Evolutionary conservation across 768 basidiomycete genomes (phyloP), one percentile per base, ranked within the genome.

Genomic region (Pholiota conissans): DNA sequence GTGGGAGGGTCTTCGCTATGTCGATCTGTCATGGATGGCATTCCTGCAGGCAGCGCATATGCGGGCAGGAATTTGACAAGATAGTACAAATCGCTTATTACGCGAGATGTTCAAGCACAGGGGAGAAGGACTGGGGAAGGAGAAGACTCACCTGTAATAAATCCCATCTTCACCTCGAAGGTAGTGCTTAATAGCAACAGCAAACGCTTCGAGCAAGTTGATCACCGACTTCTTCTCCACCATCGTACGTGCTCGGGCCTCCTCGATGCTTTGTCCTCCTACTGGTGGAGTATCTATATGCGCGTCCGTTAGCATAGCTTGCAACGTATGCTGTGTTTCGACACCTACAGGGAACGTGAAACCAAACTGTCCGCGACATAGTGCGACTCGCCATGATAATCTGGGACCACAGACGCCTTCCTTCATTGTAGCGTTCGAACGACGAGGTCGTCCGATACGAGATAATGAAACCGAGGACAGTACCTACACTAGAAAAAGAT

Each of bases 361-460:
- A 84, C 87, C 87, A 89, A 7, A 84, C 76, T 0, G 80, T 77
- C 16, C 89, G 75, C 0, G 86, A 78, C 67, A 89, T 76, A 2
- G 80, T 84, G 35, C 87, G 79, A 62, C 71, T 76, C 18, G 77
- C 78, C 27, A 84, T 68, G 46, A 84, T 80, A n/a, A 90, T 85
- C 59, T 85, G 82, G 3, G 85, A 85, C 89, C 89, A 90, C 5
- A 84, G 71, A 50, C 79, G 72, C 52, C 89, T 73, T 22, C 89
- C 89, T 63, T 90, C 88, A 55, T 90, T 89, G 69, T 90, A 90
- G n/a, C 86, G 74, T 67, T 89, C 87, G 62, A 87, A 89, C 35
- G 85, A 86, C 3, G 87, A 84, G 10, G 85, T 89, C 9, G 87
- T 89, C 57, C 87, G 69, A 67, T 87, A 88, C 0, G 86, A 86